Percentiles rank a stretch among this genome's conserved stretches.
phyloP scores from a whole-genome alignment of 2,329 filamentous ascomycete species.

The Malbranchea cinnamomea region DNA sequence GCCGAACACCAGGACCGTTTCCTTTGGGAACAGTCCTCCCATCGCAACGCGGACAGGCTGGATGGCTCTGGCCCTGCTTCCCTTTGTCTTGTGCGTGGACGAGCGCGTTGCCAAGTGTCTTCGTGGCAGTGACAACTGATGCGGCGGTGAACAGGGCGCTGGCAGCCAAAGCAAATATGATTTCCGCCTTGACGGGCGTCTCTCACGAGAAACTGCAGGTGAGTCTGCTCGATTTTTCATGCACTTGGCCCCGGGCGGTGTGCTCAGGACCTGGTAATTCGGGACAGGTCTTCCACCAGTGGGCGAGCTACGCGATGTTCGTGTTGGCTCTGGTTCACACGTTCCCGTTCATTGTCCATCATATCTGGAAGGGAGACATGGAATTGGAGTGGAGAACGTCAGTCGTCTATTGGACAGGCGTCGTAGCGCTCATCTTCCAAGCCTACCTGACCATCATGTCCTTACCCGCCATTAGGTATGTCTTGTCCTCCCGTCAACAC shows the following conservation, averaged over 20 bases:
- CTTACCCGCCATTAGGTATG: constrained; percentile 14
- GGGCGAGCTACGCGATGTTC: constrained; percentile 40
- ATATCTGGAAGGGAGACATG: constrained; percentile 32
- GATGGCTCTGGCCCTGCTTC: constrained; percentile 37
- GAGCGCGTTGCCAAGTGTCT: no score
- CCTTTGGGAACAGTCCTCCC: constrained; percentile 38
- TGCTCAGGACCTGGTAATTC: no score
- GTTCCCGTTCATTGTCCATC: constrained; percentile 42
- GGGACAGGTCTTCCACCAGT: constrained; percentile 36
- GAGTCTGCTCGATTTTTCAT: neutral
- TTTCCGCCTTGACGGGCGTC: constrained; percentile 38
- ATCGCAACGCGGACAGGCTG: constrained; percentile 39
- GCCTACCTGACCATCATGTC: constrained; percentile 37
- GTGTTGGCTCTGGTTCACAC: constrained; percentile 40
- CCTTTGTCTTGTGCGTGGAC: constrained; percentile 33
- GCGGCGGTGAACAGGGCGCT: constrained; percentile 14
- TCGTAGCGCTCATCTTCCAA: constrained; percentile 38
- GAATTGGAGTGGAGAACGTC: constrained; percentile 27
- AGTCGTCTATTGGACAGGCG: constrained; percentile 39
- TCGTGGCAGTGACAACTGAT: no score
- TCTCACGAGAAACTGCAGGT: constrained; percentile 37
- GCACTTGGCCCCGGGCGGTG: no score
- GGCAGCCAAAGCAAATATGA: constrained; percentile 38
- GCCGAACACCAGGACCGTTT: constrained; percentile 27
- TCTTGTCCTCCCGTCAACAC: constrained; percentile 5